Evolutionary conservation across 192 early-diverging fungal species (phyloP).

Genomic region (Coemansia sp.): DNA sequence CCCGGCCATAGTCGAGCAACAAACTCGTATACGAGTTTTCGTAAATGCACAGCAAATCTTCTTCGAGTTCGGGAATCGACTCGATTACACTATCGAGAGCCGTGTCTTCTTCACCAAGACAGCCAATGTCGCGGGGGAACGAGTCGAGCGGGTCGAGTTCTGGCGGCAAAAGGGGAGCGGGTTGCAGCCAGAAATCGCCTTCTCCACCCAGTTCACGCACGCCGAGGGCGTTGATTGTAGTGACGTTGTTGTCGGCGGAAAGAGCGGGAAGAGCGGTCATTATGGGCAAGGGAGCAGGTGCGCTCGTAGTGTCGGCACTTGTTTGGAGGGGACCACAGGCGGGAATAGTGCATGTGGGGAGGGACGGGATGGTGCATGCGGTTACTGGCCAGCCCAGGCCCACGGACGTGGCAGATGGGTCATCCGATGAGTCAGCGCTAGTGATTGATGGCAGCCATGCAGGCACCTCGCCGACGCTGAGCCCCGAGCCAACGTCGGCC

Average conservation of each 20-base stretch:
- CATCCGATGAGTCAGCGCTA: not conserved
- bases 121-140: conserved; percentile 24
- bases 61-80: conserved; percentile 67
- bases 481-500: conserved; percentile 23
- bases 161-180: conserved; percentile 39
- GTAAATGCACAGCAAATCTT: conserved; percentile 64
- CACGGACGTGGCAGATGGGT: conserved; percentile 7
- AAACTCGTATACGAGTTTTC: conserved; percentile 65
- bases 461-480: conserved; percentile 36
- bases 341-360: not conserved
- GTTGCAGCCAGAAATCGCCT: conserved; percentile 38
- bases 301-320: not conserved
- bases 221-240: conserved; percentile 45
- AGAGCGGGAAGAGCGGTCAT: conserved; percentile 11
- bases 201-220: conserved; percentile 42
- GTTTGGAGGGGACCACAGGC: not conserved
- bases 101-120: conserved; percentile 35
- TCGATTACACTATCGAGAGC: conserved; percentile 29
- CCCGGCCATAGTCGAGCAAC: conserved; percentile 66
- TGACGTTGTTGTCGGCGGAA: conserved; percentile 9
- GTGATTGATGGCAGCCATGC: conserved; percentile 34
- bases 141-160: conserved; percentile 29
- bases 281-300: not conserved
- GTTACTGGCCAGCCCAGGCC: conserved; percentile 36
- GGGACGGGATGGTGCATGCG: not conserved